Evolutionary conservation across 192 early-diverging fungal species (phyloP), one percentile per base, ranked within the genome.

Genomic region (Coemansia sp.): DNA sequence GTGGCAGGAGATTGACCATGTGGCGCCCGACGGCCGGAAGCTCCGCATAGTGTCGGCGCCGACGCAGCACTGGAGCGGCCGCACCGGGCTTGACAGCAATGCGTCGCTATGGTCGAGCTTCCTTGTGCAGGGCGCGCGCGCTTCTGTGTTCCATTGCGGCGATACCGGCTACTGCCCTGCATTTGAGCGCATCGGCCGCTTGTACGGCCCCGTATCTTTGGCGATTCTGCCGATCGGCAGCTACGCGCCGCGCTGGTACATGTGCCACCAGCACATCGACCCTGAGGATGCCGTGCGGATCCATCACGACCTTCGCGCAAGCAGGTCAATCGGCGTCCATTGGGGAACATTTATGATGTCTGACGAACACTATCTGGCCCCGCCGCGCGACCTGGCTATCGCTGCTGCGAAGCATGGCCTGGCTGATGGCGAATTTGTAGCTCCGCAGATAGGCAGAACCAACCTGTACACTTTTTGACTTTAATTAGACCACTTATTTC

Each of bases 141-240:
- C 56, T 5, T 74, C 70, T 0, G 57, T 77, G 3, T 73, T 73
- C 57, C 71, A 74, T 44, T 69, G 70, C 57, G 84, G 90, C 7
- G 93, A 95, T 65, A 95, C 91, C 0, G 93, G 93, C 6, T 95
- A 95, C 66, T 94, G 94, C 64, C 90, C 94, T 22, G 91, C 85
- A 1, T 96, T 96, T 74, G 82, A 89, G 55, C 86, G 91, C 61
- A 91, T 96, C 55, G 91, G 91, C 6, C 64, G 78, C 1, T 74
- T 70, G 57, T 84, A 89, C 48, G 89, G 89, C 28, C 85, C 88
- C 6, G 86, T 91, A 47, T 84, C 91, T 52, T 56, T 95, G 13
- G 84, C 88, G 20, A 84, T 85, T 52, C 84, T 96, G 52, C 92
- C 94, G 4, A 94, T 96, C 57, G 94, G 94, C 11, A 90, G 91